Percentiles rank a stretch among this genome's conserved stretches.
phyloP scores from a whole-genome alignment of 2,329 filamentous ascomycete species.

The Falciphora oryzae region DNA sequence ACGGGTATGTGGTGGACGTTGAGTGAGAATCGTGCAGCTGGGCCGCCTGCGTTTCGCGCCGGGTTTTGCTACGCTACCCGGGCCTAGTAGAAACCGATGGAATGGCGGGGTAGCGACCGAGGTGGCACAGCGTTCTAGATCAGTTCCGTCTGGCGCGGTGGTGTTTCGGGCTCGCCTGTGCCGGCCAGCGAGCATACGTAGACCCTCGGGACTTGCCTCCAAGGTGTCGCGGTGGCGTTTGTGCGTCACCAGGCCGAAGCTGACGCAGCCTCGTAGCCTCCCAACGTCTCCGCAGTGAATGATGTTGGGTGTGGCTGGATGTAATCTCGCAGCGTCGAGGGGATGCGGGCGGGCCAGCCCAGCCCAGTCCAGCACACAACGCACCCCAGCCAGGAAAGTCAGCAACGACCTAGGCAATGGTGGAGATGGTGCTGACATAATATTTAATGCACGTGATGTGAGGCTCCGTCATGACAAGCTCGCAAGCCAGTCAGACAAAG shows the following conservation, averaged over 20 bases:
- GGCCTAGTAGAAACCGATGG: not conserved
- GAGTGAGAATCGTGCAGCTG: not conserved
- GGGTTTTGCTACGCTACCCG: not conserved
- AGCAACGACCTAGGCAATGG: not conserved
- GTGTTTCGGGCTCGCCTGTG: not conserved
- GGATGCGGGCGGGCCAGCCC: no score
- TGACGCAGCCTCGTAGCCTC: constrained; percentile 17
- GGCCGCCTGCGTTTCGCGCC: not conserved
- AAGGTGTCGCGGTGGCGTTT: constrained; percentile 2
- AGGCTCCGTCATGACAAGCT: not conserved
- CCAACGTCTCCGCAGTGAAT: constrained; percentile 8
- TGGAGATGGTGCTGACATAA: not conserved
- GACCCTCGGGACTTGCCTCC: not conserved
- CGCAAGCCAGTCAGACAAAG: constrained; percentile 7
- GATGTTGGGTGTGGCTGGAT: not conserved
- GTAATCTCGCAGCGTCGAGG: not conserved
- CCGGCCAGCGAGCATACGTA: not conserved
- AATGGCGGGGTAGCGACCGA: not conserved
- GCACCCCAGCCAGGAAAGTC: not conserved
- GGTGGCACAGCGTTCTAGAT: not conserved
- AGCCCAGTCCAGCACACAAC: not conserved
- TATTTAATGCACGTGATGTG: not conserved
- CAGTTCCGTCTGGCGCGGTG: not conserved
- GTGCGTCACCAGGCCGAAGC: constrained; percentile 8
- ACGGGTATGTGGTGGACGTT: not conserved